Evolutionary conservation across 83 land plant species (phyloP), one percentile per base, ranked within the genome.

Genomic region (Isoetes engelmannii): DNA sequence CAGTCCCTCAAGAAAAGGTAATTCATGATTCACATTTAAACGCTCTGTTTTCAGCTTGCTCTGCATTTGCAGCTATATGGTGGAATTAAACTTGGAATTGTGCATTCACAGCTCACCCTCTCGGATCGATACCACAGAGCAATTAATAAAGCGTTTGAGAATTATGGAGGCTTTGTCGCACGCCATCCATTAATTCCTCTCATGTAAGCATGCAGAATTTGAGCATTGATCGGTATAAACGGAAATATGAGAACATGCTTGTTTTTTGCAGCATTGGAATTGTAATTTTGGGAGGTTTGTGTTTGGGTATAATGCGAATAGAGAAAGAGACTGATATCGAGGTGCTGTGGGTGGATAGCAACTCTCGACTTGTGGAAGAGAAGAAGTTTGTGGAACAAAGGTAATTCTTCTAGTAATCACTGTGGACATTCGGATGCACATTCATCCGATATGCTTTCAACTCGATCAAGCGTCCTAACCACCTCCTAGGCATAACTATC

Each of bases 331-430:
- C 55, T 17, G 55, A 51, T 51, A 12, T 51, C 15, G 55, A 51
- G 17, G 17, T 12, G 55, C 55, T 51, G 17, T 51, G 55, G 55
- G 55, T 51, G 13, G 55, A 51, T 12, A 12, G 17, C 13, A 51
- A 51, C 55, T 51, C 55, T 51, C 55, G 55, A 12, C 15, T 51
- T 17, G 55, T 51, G 55, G 55, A 51, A 51, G 55, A 51, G 55
- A 51, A 51, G 17, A 15, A 51, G 55, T 51, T 51, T 51, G 13
- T 51, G 15, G 55, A 3, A 12, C 17, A 12, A 15, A 51, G 55
- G 55, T 51, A 12, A 12, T 51, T 17, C 17, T 51, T 28, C 37
- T 28, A 0, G 0, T 28, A 28, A 28, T 28, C 37, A 28, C n/a
- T 12, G 13, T 51, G 13, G 55, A 51, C 13, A 12, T 51, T 51